phyloP scores from a whole-genome alignment of 306 rosid genomes.

The Hippophae rhamnoides region DNA sequence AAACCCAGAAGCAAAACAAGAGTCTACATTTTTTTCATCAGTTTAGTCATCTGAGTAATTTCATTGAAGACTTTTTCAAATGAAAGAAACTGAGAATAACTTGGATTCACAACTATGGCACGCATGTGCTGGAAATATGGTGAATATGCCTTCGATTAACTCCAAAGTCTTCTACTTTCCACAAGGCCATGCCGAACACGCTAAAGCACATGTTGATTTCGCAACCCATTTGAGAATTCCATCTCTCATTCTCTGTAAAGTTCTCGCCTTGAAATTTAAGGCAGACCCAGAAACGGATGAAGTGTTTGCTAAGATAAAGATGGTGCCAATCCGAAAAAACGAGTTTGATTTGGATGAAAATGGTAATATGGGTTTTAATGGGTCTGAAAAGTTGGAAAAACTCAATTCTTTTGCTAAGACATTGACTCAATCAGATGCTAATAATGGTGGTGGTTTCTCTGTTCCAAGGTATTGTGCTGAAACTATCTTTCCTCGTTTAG shows the following conservation, averaged over 20 bases:
- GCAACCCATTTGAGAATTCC: constrained; percentile 39
- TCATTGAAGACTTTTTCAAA: constrained; percentile 1
- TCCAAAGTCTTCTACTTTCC: constrained; percentile 87
- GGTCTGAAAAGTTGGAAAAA: constrained; percentile 48
- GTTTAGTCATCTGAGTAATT: too few relatives aligned
- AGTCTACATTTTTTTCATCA: too few relatives aligned
- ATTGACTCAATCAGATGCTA: constrained; percentile 89
- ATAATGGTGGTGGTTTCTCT: constrained; percentile 96
- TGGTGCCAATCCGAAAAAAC: constrained; percentile 39
- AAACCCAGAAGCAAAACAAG: too few relatives aligned
- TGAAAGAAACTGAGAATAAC: constrained; percentile 55
- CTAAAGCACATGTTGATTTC: constrained; percentile 58
- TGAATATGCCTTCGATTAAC: constrained; percentile 77
- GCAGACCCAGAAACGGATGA: constrained; percentile 93
- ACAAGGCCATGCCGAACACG: constrained; percentile 94
- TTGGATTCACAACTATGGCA: constrained; percentile 97
- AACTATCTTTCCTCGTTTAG: constrained; percentile 77
- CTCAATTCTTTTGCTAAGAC: constrained; percentile 89
- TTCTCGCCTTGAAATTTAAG: constrained; percentile 50
- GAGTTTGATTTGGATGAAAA: constrained; percentile 36
- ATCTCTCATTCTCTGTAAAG: constrained; percentile 59
- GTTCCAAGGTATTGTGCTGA: constrained; percentile 97
- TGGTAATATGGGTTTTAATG: constrained; percentile 19
- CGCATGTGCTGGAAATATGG: constrained; percentile 98
- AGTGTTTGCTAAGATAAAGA: constrained; percentile 46